Base-by-base conservation (phyloP, 345 rosid genomes). In the Heritiera littoralis region DNA sequence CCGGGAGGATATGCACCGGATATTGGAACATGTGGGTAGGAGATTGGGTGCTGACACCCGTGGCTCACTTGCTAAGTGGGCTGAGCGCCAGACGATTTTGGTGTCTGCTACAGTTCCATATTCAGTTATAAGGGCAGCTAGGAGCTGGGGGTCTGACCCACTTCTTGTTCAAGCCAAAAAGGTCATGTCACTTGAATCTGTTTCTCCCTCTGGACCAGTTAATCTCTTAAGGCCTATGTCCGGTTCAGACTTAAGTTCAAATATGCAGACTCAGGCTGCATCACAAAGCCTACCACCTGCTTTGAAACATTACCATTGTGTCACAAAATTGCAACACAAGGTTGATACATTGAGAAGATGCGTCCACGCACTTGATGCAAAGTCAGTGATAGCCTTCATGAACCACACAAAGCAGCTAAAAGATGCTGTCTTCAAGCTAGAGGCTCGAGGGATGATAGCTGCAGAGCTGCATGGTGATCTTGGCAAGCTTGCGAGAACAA, bases 71-170 rank as follows among this genome's bases (percentile, higher is more conserved):
- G 83, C 83, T 23, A 87, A 76, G 83, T 75, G 78, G 71, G 86
- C 86, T 51, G 90, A 82, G 66, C 91, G 97, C 40, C 97, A 83
- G 81, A 90, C 92, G 35, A 83, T 95, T 38, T 82, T 96, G 88
- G 97, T 96, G 61, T 92, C 98, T 77, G 99, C 98, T 71, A 93
- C 99, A 1, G 93, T 96, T 76, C 99, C 99, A 5, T 94, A 89
- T 83, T 93, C 98, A 0, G 98, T 96, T 46, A 87, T 96, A 76
- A 85, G 98, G 84, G 97, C 95, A 38, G 99, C 99, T 82, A 89
- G 89, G 84, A 90, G 94, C 84, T 92, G 99, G 98, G 91, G 94
- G 38, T 72, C 79, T 46, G 90, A 90, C 75, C 97, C 98, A 2
- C 87, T 93, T 77, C 95, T 94, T 72, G 94, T 94, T 48, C 98